Conservation (phyloP, 371 early-diverging fungal species). For the Mucor piriformis region DNA sequence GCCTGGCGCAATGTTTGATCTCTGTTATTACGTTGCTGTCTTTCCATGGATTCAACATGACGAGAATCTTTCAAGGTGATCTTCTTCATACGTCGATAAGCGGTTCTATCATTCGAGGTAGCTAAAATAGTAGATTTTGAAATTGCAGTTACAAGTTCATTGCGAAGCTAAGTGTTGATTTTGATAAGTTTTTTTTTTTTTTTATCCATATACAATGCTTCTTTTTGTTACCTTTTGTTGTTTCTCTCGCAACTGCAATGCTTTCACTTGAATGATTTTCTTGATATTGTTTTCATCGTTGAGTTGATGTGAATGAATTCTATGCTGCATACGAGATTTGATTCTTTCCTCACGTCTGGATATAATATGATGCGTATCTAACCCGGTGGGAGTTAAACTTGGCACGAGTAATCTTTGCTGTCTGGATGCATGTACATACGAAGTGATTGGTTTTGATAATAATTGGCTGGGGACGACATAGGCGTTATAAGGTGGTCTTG, state of each 20-base stretch:
- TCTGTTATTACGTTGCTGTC: constrained; percentile 81
- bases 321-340: constrained; percentile 63
- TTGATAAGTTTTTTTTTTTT: neutral
- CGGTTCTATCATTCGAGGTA: constrained; percentile 75
- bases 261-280: constrained; percentile 52
- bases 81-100: constrained; percentile 87
- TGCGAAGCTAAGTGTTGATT: constrained; percentile 58
- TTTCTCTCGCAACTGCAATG: constrained; percentile 71
- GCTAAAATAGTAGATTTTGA: constrained; percentile 70
- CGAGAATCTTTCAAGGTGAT: constrained; percentile 85
- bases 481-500: constrained; percentile 18
- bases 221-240: constrained; percentile 62
- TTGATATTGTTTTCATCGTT: constrained; percentile 6
- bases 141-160: constrained; percentile 72
- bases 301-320: constrained; percentile 72
- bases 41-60: constrained; percentile 86
- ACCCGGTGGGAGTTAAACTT: constrained; percentile 74
- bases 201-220: neutral
- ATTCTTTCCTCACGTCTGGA: constrained; percentile 53
- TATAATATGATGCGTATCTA: constrained; percentile 68
- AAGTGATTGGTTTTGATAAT: constrained; percentile 48
- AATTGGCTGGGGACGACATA: constrained; percentile 55
- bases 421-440: constrained; percentile 60
- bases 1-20: constrained; percentile 82
- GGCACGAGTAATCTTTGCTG: constrained; percentile 76